Evolutionary conservation across 495 filamentous ascomycete species (phyloP).

Genomic region (Penicillium odoratum): DNA sequence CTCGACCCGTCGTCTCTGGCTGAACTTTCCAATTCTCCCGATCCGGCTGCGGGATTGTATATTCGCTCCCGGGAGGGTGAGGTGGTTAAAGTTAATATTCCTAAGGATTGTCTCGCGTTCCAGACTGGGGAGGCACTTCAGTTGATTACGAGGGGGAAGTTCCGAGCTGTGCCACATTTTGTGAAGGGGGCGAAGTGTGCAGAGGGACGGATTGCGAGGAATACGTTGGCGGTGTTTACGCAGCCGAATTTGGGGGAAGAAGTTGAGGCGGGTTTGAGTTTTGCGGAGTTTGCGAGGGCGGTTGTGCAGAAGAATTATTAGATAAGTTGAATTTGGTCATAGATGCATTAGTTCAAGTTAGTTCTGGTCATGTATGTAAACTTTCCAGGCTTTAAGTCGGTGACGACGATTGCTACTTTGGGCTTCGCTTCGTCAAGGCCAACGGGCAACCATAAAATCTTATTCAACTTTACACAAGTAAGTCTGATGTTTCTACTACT

Average conservation of each 20-base stretch:
- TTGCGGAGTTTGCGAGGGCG: conserved; percentile 85
- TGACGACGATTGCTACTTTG: too few relatives aligned
- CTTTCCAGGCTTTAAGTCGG: too few relatives aligned
- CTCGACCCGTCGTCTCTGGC: conserved; percentile 47
- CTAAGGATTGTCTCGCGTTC: conserved; percentile 86
- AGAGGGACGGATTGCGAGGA: conserved; percentile 66
- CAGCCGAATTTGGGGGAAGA: conserved; percentile 90
- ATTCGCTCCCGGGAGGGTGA: conserved; percentile 80
- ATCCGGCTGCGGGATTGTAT: conserved; percentile 83
- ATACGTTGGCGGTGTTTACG: conserved; percentile 95
- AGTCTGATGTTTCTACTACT: too few relatives aligned
- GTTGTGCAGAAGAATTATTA: conserved; percentile 79
- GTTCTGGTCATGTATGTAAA: not conserved
- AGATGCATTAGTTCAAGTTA: not conserved
- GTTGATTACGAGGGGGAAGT: conserved; percentile 81
- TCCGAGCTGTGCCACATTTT: conserved; percentile 95
- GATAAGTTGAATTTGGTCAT: not conserved
- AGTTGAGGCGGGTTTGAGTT: conserved; percentile 71
- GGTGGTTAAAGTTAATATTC: conserved; percentile 85
- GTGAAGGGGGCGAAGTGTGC: conserved; percentile 65
- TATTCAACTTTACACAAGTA: too few relatives aligned
- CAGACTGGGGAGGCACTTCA: conserved; percentile 94
- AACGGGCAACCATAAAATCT: too few relatives aligned
- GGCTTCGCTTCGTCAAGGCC: too few relatives aligned
- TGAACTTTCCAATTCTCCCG: conserved; percentile 72